Percentiles rank a stretch among this genome's conserved stretches.
Evolutionary conservation across 352 stramenopile genomes (phyloP).

Genomic region (Phytophthora pseudosyringae): DNA sequence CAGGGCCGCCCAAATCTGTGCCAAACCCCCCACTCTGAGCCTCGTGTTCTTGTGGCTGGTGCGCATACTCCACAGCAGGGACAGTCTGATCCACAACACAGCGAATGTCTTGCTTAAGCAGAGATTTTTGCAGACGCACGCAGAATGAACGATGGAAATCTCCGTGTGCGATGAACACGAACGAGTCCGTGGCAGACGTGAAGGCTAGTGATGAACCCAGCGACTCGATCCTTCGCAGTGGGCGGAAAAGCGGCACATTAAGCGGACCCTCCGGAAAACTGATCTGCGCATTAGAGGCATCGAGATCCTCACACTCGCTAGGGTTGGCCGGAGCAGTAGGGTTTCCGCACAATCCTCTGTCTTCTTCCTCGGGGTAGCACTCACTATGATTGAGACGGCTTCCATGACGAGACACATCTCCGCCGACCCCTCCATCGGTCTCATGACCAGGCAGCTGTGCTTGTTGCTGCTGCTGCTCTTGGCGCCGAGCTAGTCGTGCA

Average conservation of each 20-base stretch:
- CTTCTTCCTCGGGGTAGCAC: slow-evolving; percentile 24
- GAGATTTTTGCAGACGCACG: slow-evolving; percentile 53
- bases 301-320: slow-evolving; percentile 26
- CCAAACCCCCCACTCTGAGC: slow-evolving; percentile 20
- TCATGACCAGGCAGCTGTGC: slow-evolving; percentile 37
- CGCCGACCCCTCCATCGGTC: slow-evolving; percentile 16
- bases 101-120: slow-evolving; percentile 65
- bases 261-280: slow-evolving; percentile 25
- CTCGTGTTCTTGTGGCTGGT: slow-evolving; percentile 29
- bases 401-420: slow-evolving; percentile 20
- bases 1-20: slow-evolving; percentile 11
- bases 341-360: slow-evolving; percentile 19
- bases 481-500: slow-evolving; percentile 47
- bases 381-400: slow-evolving; percentile 29
- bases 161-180: slow-evolving; percentile 80
- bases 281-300: slow-evolving; percentile 27
- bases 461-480: slow-evolving; percentile 37
- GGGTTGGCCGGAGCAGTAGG: slow-evolving; percentile 3
- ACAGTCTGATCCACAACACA: slow-evolving; percentile 62
- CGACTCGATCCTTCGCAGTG: slow-evolving; percentile 27
- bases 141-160: slow-evolving; percentile 80
- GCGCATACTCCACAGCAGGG: slow-evolving; percentile 54
- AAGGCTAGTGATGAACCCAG: slow-evolving; percentile 33
- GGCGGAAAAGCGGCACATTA: slow-evolving; percentile 31
- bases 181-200: slow-evolving; percentile 37